Evolutionary conservation across 768 basidiomycete species (phyloP).

Genomic region (Postia placenta): DNA sequence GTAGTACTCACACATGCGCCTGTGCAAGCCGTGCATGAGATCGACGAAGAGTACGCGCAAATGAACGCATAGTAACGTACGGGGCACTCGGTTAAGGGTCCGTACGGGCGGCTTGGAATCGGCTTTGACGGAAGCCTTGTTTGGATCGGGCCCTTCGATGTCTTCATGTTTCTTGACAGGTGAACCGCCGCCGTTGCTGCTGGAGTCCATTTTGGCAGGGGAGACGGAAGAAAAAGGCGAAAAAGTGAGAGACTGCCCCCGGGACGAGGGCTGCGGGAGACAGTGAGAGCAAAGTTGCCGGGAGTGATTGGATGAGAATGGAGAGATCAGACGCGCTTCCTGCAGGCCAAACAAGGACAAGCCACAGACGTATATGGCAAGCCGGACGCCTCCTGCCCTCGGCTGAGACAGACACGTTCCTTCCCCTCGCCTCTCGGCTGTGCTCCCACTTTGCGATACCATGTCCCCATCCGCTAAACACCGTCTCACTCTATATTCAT

Average conservation of each 20-base stretch:
- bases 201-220: conserved; percentile 18
- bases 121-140: conserved; percentile 40
- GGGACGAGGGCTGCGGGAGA: conserved; percentile 1
- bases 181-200: conserved; percentile 12
- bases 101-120: conserved; percentile 70
- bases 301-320: conserved; percentile 7
- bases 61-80: conserved; percentile 39
- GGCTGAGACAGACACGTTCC: too few species aligned
- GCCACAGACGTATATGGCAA: conserved; percentile 1
- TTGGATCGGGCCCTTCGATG: conserved; percentile 39
- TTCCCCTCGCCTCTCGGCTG: neutral
- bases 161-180: conserved; percentile 60
- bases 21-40: conserved; percentile 4
- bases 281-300: neutral
- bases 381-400: neutral
- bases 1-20: neutral
- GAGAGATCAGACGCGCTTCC: neutral
- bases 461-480: too few species aligned
- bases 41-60: neutral
- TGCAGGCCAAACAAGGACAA: conserved; percentile 18
- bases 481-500: too few species aligned
- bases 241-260: neutral
- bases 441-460: neutral
- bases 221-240: conserved; percentile 1
- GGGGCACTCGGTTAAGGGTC: conserved; percentile 82